Evolutionary conservation across 139 green algal genomes (phyloP), one percentile per base, ranked within the genome.

Genomic region (Monoraphidium neglectum): DNA sequence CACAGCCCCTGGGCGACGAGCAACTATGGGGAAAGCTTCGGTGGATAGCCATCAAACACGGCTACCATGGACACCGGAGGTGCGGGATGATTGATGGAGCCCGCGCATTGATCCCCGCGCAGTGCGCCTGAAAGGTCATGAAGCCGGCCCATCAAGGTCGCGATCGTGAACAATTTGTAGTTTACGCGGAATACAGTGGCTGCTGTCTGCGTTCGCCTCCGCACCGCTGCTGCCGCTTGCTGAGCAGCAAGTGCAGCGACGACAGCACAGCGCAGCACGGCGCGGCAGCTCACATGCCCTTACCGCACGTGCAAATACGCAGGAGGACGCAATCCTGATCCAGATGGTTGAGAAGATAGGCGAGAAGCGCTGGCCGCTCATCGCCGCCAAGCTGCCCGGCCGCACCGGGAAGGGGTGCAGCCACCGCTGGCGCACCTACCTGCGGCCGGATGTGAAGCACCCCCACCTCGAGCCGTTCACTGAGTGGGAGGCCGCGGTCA

Each of bases 361-460:
- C 35, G 75, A 80, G 32, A 74, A 75, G 40, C 53, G 75, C 0
- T 80, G 75, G 75, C 72, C 68, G n/a, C 63, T 75, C 38, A 65
- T 80, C 15, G 75, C 75, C 2, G 63, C 68, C 23, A 65, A 53
- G 15, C 75, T 80, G 30, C 75, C 65, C 2, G 75, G 75, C 3
- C 75, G 75, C 66, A 80, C 75, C 6, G 65, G 65, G 65, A 80
- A 80, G 65, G 75, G 65, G 21, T 80, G 75, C 75, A 75, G 65
- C 54, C 75, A 80, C 75, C 72, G 75, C 47, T 80, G 75, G 75
- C 38, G 75, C 21, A 75, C 75, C 35, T 80, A 80, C 49, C 40
- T 80, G 53, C 53, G 75, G 38, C 75, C 75, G 15, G 75, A 80
- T 53, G 75, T 80, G 28, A 80, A 80, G 75, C 75, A 80, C 35